Evolutionary conservation across 768 basidiomycete species (phyloP).

Genomic region (Xanthoconium purpureum): DNA sequence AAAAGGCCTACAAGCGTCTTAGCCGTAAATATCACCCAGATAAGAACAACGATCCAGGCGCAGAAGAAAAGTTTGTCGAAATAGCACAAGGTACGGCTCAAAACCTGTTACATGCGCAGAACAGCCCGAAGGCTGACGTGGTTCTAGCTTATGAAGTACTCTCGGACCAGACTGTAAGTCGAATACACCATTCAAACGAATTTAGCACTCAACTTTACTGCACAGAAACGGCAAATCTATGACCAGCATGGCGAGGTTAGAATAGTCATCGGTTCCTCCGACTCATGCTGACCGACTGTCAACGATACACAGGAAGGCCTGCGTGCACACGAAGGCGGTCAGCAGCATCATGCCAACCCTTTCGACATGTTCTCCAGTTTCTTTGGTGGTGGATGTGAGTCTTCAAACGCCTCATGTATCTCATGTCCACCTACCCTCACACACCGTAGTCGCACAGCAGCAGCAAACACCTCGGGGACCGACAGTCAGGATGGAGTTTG

Average conservation of each 20-base stretch:
- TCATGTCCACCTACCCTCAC: background rate
- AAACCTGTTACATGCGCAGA: background rate
- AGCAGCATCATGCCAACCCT: slow-evolving; percentile 71
- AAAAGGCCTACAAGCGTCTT: slow-evolving; percentile 86
- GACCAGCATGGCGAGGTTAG: slow-evolving; percentile 86
- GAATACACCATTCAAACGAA: background rate
- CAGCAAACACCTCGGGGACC: slow-evolving; percentile 75
- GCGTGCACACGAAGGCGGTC: slow-evolving; percentile 88
- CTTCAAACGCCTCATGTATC: background rate
- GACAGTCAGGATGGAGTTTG: slow-evolving; percentile 75
- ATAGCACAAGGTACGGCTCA: slow-evolving; percentile 73
- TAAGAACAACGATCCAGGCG: slow-evolving; percentile 84
- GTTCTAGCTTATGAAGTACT: slow-evolving; percentile 87
- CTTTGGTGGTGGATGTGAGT: slow-evolving; percentile 81
- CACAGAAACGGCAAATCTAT: slow-evolving; percentile 88
- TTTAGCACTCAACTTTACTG: background rate
- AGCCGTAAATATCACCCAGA: slow-evolving; percentile 92
- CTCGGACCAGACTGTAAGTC: slow-evolving; percentile 72
- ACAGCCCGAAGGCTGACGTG: slow-evolving; percentile 3
- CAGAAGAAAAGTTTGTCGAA: slow-evolving; percentile 85
- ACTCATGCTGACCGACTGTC: slow-evolving; percentile 5
- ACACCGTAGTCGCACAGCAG: slow-evolving; percentile 27
- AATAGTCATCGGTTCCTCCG: slow-evolving; percentile 7
- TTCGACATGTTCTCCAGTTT: slow-evolving; percentile 94
- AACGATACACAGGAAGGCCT: slow-evolving; percentile 67